Evolutionary conservation across 768 basidiomycete species (phyloP).

Genomic region (Cubamyces sp.): DNA sequence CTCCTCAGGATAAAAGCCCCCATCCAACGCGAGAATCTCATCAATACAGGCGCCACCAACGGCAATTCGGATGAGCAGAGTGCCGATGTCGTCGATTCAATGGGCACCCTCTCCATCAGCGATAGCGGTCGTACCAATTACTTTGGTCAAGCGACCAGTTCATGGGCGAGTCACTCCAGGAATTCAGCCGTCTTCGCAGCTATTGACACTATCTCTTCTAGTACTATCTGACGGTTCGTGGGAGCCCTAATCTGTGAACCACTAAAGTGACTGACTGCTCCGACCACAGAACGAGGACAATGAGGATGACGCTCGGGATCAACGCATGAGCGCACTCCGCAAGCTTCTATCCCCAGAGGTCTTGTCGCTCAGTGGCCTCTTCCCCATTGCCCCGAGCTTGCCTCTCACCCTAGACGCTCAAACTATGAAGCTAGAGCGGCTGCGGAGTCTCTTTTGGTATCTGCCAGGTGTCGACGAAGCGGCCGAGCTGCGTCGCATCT

Average conservation of each 20-base stretch:
- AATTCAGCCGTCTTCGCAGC: slow-evolving; percentile 11
- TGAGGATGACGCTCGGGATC: slow-evolving; percentile 57
- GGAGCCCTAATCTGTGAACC: not conserved
- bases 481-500: slow-evolving; percentile 60
- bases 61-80: slow-evolving; percentile 61
- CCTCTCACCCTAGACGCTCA: slow-evolving; percentile 40
- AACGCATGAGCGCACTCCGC: slow-evolving; percentile 52
- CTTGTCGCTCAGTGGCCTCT: slow-evolving; percentile 62
- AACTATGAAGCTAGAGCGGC: slow-evolving; percentile 41
- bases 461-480: slow-evolving; percentile 66
- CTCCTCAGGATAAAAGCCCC: slow-evolving; percentile 77
- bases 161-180: slow-evolving; percentile 56
- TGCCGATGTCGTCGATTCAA: slow-evolving; percentile 76
- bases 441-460: slow-evolving; percentile 69
- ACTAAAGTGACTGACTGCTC: slow-evolving; percentile 12
- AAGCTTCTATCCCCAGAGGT: slow-evolving; percentile 64
- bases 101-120: slow-evolving; percentile 77
- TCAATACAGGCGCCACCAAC: slow-evolving; percentile 45
- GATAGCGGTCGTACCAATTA: slow-evolving; percentile 76
- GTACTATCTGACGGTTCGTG: slow-evolving; percentile 75
- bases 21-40: slow-evolving; percentile 60
- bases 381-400: slow-evolving; percentile 57
- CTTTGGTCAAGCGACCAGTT: slow-evolving; percentile 76
- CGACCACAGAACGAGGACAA: slow-evolving; percentile 59
- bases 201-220: slow-evolving; percentile 35